Evolutionary conservation across 768 basidiomycete species (phyloP).

Genomic region (Tricholoma saponaceum): DNA sequence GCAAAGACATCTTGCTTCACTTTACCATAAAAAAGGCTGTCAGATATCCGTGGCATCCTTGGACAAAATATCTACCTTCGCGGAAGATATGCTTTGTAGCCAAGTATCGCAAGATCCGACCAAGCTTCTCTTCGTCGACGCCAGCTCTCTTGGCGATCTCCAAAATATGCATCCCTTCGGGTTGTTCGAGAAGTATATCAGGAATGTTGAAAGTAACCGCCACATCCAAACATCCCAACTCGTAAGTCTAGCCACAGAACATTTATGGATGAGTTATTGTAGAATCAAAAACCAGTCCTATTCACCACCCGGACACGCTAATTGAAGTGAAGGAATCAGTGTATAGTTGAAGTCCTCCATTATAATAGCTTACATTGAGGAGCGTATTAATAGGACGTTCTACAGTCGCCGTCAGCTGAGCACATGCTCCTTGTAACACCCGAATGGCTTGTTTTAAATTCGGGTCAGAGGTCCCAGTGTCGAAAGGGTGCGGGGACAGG

Average conservation of each 20-base stretch:
- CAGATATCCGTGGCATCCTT: conserved; percentile 11
- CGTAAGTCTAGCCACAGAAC: conserved; percentile 20
- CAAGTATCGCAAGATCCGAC: conserved; percentile 34
- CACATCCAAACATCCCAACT: conserved; percentile 30
- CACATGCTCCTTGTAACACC: conserved; percentile 23
- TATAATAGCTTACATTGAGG: conserved; percentile 21
- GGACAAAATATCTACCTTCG: conserved; percentile 23
- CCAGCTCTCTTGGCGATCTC: conserved; percentile 27
- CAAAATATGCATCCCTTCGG: conserved; percentile 30
- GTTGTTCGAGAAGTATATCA: conserved; percentile 31
- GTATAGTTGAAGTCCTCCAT: too few relatives aligned
- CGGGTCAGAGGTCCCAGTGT: conserved; percentile 10
- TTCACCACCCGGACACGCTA: not conserved
- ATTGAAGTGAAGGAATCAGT: not conserved
- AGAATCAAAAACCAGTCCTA: not conserved
- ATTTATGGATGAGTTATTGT: too few relatives aligned
- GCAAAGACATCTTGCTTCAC: too few relatives aligned
- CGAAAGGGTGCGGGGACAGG: conserved; percentile 17
- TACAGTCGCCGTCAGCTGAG: conserved; percentile 20
- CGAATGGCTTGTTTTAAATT: conserved; percentile 20
- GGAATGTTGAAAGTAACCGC: conserved; percentile 32
- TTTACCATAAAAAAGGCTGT: too few relatives aligned
- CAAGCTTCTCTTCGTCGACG: conserved; percentile 31
- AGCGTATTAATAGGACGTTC: conserved; percentile 20
- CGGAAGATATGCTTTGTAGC: conserved; percentile 36